Evolutionary conservation across 2,329 filamentous ascomycete species (phyloP), one percentile per base, ranked within the genome.

Genomic region (Sclerotinia sclerotiorum): DNA sequence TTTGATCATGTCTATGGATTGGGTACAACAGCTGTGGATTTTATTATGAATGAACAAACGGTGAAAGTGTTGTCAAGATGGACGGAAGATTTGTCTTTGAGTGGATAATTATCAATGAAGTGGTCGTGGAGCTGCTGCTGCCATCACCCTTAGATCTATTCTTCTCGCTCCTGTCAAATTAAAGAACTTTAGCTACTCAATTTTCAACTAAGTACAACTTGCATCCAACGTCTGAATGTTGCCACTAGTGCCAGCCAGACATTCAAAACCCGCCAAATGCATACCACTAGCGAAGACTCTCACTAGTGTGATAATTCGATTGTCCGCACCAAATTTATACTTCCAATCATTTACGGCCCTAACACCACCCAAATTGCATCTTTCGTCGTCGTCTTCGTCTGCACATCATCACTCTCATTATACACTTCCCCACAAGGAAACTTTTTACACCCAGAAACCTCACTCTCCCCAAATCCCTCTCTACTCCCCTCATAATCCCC

Each of bases 321-420:
- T 3, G 4, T 17, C 15, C 2, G 1, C 32, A 5, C n/a, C 0
- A 54, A 52, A 32, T 13, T 24, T 13, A 27, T 5, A 13, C 13
- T 6, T 5, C 21, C 27, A 5, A 24, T 44, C 15, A 27, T 13
- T 21, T 27, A 60, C 13, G 52, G 42, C 3, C 52, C 63, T 19
- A 60, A 19, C 15, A 60, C 42, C 15, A 49, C 63, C 39, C 39
- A 46, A 39, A 48, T 58, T 6, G 17, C 52, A 58, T 58, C 5
- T 27, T 35, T 48, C 35, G 24, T 57, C 27, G 39, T 65, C 8
- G 35, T 35, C 27, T 65, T 57, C 52, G 52, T 66, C 29, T 66
- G 42, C 27, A 35, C 21, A 49, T 60, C 63, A 58, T n/a, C 27
- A 56, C 39, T 46, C 21, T 35, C 8, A 60, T 60, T 39, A 21